Evolutionary conservation across 2,329 filamentous ascomycete genomes (phyloP), one percentile per base, ranked within the genome.

Genomic region (Fusarium tjaetaba): DNA sequence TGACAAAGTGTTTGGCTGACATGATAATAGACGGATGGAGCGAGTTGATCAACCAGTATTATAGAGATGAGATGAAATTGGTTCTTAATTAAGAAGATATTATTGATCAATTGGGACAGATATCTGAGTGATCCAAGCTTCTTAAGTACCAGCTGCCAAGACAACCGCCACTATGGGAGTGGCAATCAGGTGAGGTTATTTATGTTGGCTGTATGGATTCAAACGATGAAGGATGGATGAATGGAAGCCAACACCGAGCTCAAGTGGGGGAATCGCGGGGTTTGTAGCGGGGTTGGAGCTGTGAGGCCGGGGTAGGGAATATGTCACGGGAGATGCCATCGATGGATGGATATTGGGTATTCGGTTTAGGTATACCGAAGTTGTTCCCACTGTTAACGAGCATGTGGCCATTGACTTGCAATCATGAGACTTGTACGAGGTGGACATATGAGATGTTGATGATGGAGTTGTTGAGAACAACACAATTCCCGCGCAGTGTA

Each of bases 1-100:
- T 91, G 86, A 97, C 90, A 86, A 98, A 97, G 85, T 98, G 95
- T 86, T 96, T 97, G 69, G 86, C 80, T 38, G 89, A 89, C 84
- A 85, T 85, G 74, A 42, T 79, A 73, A 45, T 39, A 28, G 34
- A 46, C 16, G 41, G 26, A 41, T 16, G 34, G 26, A 41, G 30
- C 10, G 45, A 52, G 45, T 69, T 64, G 41, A 20, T 65, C 59
- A 65, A 49, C 36, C 16, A 39, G 30, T 30, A 43, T 42, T 70
- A 55, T 53, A n/a, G 28, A 48, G 45, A 46, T 32, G 36, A 38
- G 14, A 42, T 34, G 49, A 61, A 26, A 36, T 28, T 38, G 36
- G 26, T 30, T 61, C 38, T 45, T 48, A 45, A 30, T 32, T 49
- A 43, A 45, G 39, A 34, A 32, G 45, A 30, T 34, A 32, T 24